Evolutionary conservation across 139 green algal species (phyloP).

Genomic region (Axilococcus clingmanii): DNA sequence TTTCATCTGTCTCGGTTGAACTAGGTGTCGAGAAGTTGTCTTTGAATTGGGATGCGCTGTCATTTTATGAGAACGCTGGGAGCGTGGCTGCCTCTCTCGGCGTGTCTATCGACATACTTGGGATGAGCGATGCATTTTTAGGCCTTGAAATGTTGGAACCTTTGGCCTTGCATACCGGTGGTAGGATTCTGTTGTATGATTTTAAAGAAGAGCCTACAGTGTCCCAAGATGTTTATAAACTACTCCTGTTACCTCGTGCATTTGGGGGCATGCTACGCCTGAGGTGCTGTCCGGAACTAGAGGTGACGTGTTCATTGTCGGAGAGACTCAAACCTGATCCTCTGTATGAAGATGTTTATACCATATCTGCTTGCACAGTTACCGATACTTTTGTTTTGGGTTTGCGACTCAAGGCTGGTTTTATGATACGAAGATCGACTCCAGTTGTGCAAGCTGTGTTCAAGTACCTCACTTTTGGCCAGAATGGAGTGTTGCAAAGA

Average conservation of each 20-base stretch:
- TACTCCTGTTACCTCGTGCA: constrained; percentile 43
- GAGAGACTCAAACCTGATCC: constrained; percentile 10
- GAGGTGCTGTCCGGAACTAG: constrained; percentile 56
- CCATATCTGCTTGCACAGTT: constrained; percentile 50
- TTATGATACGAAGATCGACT: constrained; percentile 8
- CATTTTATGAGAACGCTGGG: constrained; percentile 66
- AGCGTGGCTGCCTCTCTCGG: constrained; percentile 59
- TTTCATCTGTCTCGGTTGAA: neutral
- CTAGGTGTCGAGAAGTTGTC: constrained; percentile 1
- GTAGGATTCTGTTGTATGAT: constrained; percentile 65
- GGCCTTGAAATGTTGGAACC: constrained; percentile 43
- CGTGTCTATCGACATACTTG: constrained; percentile 73
- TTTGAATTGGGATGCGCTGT: constrained; percentile 7
- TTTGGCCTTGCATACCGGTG: constrained; percentile 51
- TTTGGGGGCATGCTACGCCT: constrained; percentile 59
- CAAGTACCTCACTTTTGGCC: constrained; percentile 42
- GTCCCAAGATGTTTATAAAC: constrained; percentile 75
- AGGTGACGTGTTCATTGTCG: constrained; percentile 28
- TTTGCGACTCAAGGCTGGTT: constrained; percentile 30
- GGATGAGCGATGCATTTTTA: constrained; percentile 23
- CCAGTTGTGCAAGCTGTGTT: constrained; percentile 65
- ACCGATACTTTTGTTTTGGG: constrained; percentile 62
- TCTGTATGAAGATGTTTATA: constrained; percentile 62
- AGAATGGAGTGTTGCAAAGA: constrained; percentile 34
- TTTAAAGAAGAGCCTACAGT: constrained; percentile 9